These are phyloP conservation scores for Camelina sativa DNA, from an alignment of 345 rosid species.

Conservation along the genomic window DNA sequence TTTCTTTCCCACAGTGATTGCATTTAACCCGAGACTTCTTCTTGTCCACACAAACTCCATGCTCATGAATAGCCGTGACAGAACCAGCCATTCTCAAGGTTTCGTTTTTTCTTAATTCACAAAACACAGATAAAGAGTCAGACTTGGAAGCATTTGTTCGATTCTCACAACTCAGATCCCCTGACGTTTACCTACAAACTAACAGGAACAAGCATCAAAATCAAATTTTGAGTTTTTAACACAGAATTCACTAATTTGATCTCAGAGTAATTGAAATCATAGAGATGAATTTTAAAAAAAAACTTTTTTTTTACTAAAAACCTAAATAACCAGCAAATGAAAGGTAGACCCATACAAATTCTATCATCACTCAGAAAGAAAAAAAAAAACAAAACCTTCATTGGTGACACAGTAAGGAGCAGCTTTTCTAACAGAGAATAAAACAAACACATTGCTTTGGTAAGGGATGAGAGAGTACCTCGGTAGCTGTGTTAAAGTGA, in stretches of 20 bases:
- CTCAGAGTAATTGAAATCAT: neutral
- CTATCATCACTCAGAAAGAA: neutral
- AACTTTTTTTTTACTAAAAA: constrained; percentile 16
- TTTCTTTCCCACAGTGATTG: constrained; percentile 56
- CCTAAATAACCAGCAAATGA: neutral
- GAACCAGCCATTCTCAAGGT: constrained; percentile 31
- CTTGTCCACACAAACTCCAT: constrained; percentile 43
- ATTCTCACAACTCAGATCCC: neutral
- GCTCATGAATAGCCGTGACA: constrained; percentile 43
- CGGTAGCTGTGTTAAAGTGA: constrained; percentile 4
- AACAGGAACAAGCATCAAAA: neutral
- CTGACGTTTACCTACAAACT: neutral
- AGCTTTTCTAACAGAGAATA: neutral
- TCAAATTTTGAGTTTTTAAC: neutral
- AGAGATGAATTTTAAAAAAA: neutral
- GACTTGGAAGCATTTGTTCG: neutral
- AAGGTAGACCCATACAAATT: neutral
- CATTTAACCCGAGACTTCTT: constrained; percentile 49
- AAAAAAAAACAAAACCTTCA: neutral
- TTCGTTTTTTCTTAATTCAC: neutral
- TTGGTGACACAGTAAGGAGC: neutral
- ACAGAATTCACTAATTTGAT: neutral
- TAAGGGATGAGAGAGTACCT: constrained; percentile 17
- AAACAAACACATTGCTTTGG: constrained; percentile 4
- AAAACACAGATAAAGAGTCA: constrained; percentile 21